Conservation (phyloP, 495 filamentous ascomycete genomes). For the Stereocaulon alpinum region DNA sequence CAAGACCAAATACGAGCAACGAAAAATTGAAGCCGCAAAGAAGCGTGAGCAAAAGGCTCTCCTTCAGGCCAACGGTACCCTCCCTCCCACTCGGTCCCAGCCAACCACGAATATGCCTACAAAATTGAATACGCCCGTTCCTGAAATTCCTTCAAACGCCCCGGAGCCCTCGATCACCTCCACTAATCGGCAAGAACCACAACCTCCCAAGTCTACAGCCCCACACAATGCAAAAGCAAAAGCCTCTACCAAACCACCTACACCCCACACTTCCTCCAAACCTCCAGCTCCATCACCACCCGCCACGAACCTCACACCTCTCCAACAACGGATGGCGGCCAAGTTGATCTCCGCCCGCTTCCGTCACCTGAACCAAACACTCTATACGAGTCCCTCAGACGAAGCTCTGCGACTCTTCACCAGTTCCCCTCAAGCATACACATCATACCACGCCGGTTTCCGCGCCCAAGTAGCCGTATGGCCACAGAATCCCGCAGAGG, state of each 20-base stretch:
- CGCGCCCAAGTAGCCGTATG: constrained; percentile 86
- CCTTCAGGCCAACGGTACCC: constrained; percentile 10
- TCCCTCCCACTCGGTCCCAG: constrained; percentile 7
- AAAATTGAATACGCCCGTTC: background rate
- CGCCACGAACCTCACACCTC: constrained; percentile 59
- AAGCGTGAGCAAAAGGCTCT: constrained; percentile 9
- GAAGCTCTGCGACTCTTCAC: constrained; percentile 70
- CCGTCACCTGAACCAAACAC: constrained; percentile 90
- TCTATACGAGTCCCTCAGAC: constrained; percentile 81
- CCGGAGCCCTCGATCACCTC: background rate
- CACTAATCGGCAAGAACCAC: background rate
- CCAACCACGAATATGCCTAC: background rate
- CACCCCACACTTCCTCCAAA: constrained; percentile 15
- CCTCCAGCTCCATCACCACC: constrained; percentile 28
- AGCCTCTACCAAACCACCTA: background rate
- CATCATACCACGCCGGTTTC: constrained; percentile 91
- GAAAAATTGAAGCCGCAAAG: constrained; percentile 13
- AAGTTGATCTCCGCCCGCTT: constrained; percentile 92
- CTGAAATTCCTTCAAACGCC: background rate
- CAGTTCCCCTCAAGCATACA: constrained; percentile 76
- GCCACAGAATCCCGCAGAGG: constrained; percentile 90
- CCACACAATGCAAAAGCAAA: background rate
- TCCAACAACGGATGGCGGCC: constrained; percentile 85
- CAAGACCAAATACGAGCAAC: constrained; percentile 13
- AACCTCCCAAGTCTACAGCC: background rate